Evolutionary conservation across 1,284 basidiomycete species (phyloP).

Genomic region (Vanrija sp.): DNA sequence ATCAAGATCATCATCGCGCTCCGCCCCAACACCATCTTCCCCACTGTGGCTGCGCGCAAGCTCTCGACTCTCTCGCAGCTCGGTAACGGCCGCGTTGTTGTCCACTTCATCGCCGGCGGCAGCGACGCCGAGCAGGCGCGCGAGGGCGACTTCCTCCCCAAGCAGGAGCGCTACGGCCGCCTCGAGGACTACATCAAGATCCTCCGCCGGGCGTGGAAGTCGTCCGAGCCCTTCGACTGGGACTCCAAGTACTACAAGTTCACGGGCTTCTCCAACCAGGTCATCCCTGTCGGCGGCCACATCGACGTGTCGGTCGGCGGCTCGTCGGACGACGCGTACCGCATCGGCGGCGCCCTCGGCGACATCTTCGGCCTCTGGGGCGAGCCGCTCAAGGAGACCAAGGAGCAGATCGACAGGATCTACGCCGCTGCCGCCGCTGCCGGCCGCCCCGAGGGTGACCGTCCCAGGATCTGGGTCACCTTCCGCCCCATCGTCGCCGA

Average conservation of each 20-base stretch:
- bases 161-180: slow-evolving; percentile 31
- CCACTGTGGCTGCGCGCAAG: slow-evolving; percentile 32
- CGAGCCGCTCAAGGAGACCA: slow-evolving; percentile 37
- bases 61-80: slow-evolving; percentile 31
- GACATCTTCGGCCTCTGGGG: slow-evolving; percentile 39
- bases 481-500: slow-evolving; percentile 37
- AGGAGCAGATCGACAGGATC: slow-evolving; percentile 35
- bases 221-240: slow-evolving; percentile 30
- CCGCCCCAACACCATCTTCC: slow-evolving; percentile 35
- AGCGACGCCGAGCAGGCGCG: slow-evolving; percentile 29
- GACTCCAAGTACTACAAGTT: slow-evolving; percentile 35
- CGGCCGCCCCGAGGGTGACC: slow-evolving; percentile 22
- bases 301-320: slow-evolving; percentile 32
- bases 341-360: slow-evolving; percentile 31
- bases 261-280: slow-evolving; percentile 28
- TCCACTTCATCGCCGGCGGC: slow-evolving; percentile 36
- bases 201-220: slow-evolving; percentile 26
- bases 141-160: slow-evolving; percentile 31
- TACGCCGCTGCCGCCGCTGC: slow-evolving; percentile 32
- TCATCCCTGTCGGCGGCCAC: slow-evolving; percentile 18
- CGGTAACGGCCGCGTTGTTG: slow-evolving; percentile 26
- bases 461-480: slow-evolving; percentile 35
- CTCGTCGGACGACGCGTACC: slow-evolving; percentile 33
- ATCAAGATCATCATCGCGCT: slow-evolving; percentile 31
- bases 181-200: slow-evolving; percentile 38